Base-by-base conservation (phyloP, 2,329 filamentous ascomycete genomes). In the Fusarium praegraminearum region DNA sequence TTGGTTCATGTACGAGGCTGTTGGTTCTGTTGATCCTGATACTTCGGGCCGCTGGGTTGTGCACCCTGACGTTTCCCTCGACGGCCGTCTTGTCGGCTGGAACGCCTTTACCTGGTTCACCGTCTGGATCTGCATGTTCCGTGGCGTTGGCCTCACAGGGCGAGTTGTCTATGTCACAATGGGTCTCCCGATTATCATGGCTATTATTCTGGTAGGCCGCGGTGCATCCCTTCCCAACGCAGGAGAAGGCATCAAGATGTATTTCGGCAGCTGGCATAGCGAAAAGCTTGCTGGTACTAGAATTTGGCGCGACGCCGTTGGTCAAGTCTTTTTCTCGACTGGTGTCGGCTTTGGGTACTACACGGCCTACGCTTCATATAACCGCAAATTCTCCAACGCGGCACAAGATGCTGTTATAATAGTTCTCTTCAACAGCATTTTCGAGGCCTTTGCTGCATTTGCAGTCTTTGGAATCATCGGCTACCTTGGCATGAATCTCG, bases 321-420 rank as follows among this genome's bases (percentile, higher is more conserved):
- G 85, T 0, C 85, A 87, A 49, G 72, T 77, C 11, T 76, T 78
- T 45, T 78, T 77, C 56, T 75, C 72, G 0, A 77, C 75, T 0
- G 85, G 84, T 1, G 83, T 87, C 16, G 84, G 84, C 0, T 86
- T 86, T 65, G 84, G 85, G 4, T 86, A 85, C 70, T 87, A 85
- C 46, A 87, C 85, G 0, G 83, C 81, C 0, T 87, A 86, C 62
- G 85, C 85, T 1, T 86, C 83, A 0, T 87, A 87, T 73, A 87
- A 87, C 78, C 65, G 83, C 80, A 76, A 78, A 57, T 81, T 83
- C 63, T 83, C 84, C 18, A 87, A 87, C 50, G 54, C 54, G 1
- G 5, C 49, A 1, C 54, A 57, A 22, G 54, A 57, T 16, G 30
- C 45, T 3, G 2, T 10, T 7, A 57, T 57, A 0, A 15, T 57